These are phyloP conservation scores for Isatis lusitanica DNA, from an alignment of 441 rosid species.

Conservation along the genomic window DNA sequence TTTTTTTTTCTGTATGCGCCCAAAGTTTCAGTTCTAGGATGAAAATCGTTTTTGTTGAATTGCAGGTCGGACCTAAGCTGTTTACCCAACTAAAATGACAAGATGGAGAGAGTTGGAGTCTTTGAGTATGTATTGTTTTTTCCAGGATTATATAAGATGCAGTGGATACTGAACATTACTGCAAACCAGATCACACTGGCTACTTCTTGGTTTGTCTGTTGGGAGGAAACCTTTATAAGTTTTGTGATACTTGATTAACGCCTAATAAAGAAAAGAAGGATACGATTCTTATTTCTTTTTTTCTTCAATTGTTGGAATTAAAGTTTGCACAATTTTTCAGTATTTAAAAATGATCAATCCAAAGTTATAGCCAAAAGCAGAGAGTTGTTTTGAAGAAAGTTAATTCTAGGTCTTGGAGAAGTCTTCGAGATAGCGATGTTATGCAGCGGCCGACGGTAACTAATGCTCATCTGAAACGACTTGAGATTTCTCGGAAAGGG, in stretches of 20 bases:
- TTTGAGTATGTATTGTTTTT: background rate
- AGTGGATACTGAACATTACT: conserved; percentile 1
- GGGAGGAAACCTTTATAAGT: background rate
- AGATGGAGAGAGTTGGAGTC: background rate
- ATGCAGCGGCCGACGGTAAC: too few relatives aligned
- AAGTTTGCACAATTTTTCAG: background rate
- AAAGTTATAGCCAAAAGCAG: background rate
- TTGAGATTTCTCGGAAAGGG: too few relatives aligned
- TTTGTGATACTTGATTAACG: background rate
- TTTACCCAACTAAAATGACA: conserved; percentile 46
- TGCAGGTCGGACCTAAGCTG: conserved; percentile 56
- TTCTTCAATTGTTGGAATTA: background rate
- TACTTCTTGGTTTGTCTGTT: background rate
- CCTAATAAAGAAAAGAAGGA: background rate
- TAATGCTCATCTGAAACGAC: too few relatives aligned
- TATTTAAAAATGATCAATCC: background rate
- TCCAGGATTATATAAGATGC: background rate
- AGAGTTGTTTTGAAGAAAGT: background rate
- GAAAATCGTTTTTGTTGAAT: background rate
- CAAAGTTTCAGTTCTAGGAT: background rate
- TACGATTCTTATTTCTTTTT: background rate
- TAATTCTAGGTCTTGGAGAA: too few relatives aligned
- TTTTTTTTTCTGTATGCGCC: background rate
- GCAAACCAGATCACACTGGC: background rate
- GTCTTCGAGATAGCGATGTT: too few relatives aligned